A percentile compares a stretch with the other conserved stretches of the same genome.
These are phyloP conservation scores for Lathyrus tuberosus DNA, from an alignment of 306 rosid genomes.

Conservation along the genomic window DNA sequence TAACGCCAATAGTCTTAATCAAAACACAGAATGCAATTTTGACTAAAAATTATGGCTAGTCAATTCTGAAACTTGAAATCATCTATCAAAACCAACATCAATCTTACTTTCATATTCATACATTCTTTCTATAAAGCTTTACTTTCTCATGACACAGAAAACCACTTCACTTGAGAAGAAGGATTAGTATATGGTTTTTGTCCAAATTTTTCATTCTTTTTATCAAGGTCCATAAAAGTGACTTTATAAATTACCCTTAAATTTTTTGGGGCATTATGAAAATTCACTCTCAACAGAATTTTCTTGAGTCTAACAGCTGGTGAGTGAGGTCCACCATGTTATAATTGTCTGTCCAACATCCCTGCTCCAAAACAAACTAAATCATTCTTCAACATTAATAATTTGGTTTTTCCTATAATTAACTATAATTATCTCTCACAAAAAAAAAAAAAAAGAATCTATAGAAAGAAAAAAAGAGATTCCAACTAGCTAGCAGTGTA, in stretches of 20 bases:
- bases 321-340: slow-evolving; percentile 24
- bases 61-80: no score
- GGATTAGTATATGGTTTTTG: neutral
- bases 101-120: slow-evolving; percentile 1
- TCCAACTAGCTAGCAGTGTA: slow-evolving; percentile 35
- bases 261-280: neutral
- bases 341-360: slow-evolving; percentile 17
- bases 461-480: neutral
- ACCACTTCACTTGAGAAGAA: slow-evolving; percentile 3
- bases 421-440: no score
- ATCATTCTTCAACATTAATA: slow-evolving; percentile 1
- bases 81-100: slow-evolving; percentile 28
- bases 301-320: neutral
- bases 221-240: neutral
- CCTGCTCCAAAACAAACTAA: neutral
- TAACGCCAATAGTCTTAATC: no score
- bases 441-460: no score
- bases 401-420: neutral
- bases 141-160: slow-evolving; percentile 35
- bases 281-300: neutral
- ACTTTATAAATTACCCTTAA: slow-evolving; percentile 1
- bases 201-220: neutral
- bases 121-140: slow-evolving; percentile 28
- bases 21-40: neutral
- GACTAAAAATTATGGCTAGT: neutral